Percentiles rank a stretch among this genome's conserved stretches.
phyloP scores from a whole-genome alignment of 176 grass and related monocot species.

The Rhynchospora pubera region DNA sequence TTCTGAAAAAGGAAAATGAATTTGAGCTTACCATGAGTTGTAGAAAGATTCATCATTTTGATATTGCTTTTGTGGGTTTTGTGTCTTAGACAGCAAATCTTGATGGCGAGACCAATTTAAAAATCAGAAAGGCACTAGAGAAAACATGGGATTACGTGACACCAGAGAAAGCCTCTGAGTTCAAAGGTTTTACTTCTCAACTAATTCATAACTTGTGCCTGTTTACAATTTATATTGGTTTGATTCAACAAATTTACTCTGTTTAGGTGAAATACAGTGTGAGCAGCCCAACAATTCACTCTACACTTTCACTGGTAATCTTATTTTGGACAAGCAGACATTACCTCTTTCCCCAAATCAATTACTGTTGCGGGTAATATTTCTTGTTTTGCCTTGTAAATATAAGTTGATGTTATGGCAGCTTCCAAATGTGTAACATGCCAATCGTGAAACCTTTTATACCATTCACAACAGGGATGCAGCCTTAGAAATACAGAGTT shows the following conservation, averaged over 20 bases:
- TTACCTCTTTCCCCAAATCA: constrained; percentile 91
- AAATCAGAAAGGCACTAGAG: constrained; percentile 97
- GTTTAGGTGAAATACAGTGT: constrained; percentile 90
- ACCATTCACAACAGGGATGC: constrained; percentile 61
- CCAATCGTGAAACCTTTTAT: constrained; percentile 18
- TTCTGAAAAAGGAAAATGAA: constrained; percentile 2
- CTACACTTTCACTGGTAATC: constrained; percentile 93
- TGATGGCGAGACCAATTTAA: constrained; percentile 98
- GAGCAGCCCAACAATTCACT: constrained; percentile 99
- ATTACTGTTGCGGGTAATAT: constrained; percentile 70
- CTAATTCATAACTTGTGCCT: background rate
- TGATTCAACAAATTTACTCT: background rate
- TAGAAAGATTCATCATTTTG: background rate
- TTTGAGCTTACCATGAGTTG: background rate
- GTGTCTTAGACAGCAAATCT: constrained; percentile 88
- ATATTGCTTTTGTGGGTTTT: constrained; percentile 19
- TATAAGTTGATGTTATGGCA: constrained; percentile 13
- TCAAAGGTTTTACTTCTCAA: constrained; percentile 64
- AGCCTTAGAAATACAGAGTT: constrained; percentile 96
- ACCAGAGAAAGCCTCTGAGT: constrained; percentile 77
- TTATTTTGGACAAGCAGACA: constrained; percentile 77
- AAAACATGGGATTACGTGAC: constrained; percentile 82
- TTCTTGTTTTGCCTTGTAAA: background rate
- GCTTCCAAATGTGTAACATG: background rate
- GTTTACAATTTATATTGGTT: background rate